Evolutionary conservation across 2,329 filamentous ascomycete genomes (phyloP).

Genomic region (Byssothecium circinans): DNA sequence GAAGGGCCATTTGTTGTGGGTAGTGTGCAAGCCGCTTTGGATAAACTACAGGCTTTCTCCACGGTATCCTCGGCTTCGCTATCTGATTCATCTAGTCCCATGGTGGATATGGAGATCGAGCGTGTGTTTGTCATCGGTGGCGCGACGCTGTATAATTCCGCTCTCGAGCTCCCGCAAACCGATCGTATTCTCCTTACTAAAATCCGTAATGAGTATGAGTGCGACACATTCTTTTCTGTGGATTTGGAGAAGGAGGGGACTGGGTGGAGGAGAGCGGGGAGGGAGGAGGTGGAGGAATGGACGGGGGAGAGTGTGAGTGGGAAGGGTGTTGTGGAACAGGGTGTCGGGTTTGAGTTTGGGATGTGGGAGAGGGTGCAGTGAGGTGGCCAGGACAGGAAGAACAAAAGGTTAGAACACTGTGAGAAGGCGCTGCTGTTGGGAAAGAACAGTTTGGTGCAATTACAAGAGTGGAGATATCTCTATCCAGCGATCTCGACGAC

Average conservation of each 20-base stretch:
- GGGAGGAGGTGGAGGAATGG: constrained; percentile 62
- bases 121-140: constrained; percentile 85
- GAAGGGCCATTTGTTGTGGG: constrained; percentile 58
- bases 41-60: constrained; percentile 10
- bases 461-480: too few species aligned
- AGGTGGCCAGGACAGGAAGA: too few species aligned
- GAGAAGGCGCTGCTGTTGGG: too few species aligned
- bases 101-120: neutral
- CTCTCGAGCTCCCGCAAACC: constrained; percentile 62
- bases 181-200: constrained; percentile 70
- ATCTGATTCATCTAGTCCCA: neutral
- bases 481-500: too few species aligned
- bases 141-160: constrained; percentile 76
- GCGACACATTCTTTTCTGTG: constrained; percentile 75
- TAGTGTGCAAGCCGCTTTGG: constrained; percentile 48
- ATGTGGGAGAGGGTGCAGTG: constrained; percentile 59
- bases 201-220: constrained; percentile 70
- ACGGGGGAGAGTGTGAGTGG: constrained; percentile 68
- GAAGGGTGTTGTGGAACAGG: constrained; percentile 64
- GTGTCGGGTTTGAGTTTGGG: constrained; percentile 69
- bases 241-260: constrained; percentile 41
- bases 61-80: neutral
- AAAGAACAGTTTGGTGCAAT: too few species aligned
- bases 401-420: too few species aligned
- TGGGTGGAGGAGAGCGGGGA: constrained; percentile 58